Evolutionary conservation across 192 early-diverging fungal genomes (phyloP), one percentile per base, ranked within the genome.

Genomic region (Geosiphon pyriformis): DNA sequence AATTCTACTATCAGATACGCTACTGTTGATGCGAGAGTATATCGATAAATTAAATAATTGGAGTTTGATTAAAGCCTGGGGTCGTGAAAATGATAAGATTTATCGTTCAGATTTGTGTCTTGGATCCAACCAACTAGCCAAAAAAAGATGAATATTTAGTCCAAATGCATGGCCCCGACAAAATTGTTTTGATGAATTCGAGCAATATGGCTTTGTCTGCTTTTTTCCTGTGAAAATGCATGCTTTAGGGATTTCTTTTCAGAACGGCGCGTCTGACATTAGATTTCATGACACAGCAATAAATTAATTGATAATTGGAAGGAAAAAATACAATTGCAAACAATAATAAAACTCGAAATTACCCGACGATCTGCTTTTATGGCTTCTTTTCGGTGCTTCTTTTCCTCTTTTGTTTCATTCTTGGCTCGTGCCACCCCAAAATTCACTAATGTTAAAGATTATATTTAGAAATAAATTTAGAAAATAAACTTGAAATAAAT

Each of bases 381-480:
- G 31, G 83, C 82, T 67, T 82, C 83, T 75, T 99, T 99, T 55
- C 97, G 85, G 50, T 77, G 78, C 74, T 90, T 91, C 85, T 96
- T 96, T 66, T 99, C 94, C 60, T 95, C 97, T 67, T 82, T 85
- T 0, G 88, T 85, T 80, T 99, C 97, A n/a, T 71, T 70, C 69
- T 90, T 89, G 51, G 81, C 66, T 60, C 97, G 80, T n/a, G 88
- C 81, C 18, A 49, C 68, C 20, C 94, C 94, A 48, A 82, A 73
- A 79, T 94, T 92, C 46, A 79, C 83, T 59, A 64, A 59, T 33
- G n/a, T 34, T 7, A 18, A 58, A 20, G 7, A 34, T 12, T 26
- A 25, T 10, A 53, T 22, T 10, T 52, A 2, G 3, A 26, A 18
- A 2, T 2, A 15, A 11, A 53, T 53, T 53, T 46, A 33, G 51